Percentiles rank a stretch among this genome's conserved stretches.
These are phyloP conservation scores for Mrakia hoshinonis DNA, from an alignment of 768 basidiomycete genomes.

Conservation along the genomic window DNA sequence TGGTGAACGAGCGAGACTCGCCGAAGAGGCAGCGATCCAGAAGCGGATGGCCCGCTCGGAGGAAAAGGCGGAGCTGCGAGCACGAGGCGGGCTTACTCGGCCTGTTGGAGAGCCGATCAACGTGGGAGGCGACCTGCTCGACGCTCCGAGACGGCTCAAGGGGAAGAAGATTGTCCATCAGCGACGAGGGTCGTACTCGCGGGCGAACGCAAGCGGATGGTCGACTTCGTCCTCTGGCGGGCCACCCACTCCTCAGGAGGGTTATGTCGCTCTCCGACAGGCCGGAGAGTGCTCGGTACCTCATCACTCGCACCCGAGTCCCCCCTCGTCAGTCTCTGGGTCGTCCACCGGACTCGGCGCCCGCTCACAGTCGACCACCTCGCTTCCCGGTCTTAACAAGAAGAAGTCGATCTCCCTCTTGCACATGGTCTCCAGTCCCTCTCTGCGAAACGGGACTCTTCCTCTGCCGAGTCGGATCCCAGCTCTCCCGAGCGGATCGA, in stretches of 20 bases:
- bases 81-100: not conserved
- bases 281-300: not conserved
- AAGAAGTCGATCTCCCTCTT: slow-evolving; percentile 18
- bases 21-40: slow-evolving; percentile 4
- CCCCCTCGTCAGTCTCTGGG: not conserved
- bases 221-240: not conserved
- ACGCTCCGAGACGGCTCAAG: slow-evolving; percentile 1
- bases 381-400: slow-evolving; percentile 8
- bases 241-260: not conserved
- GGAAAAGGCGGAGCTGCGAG: not conserved
- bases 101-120: not conserved
- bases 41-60: not conserved
- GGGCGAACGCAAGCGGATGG: not conserved
- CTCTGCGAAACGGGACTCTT: not conserved
- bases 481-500: too few relatives aligned
- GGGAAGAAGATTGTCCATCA: slow-evolving; percentile 14
- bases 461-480: not conserved
- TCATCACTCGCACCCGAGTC: not conserved
- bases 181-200: not conserved
- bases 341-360: not conserved
- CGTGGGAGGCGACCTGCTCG: not conserved
- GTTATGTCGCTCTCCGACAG: not conserved
- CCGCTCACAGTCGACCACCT: slow-evolving; percentile 12
- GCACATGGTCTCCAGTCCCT: not conserved
- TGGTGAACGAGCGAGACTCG: slow-evolving; percentile 1